A percentile compares a stretch with the other conserved stretches of the same genome.
These are phyloP conservation scores for Nidula microcarpa DNA, from an alignment of 768 basidiomycete species.

Conservation along the genomic window DNA sequence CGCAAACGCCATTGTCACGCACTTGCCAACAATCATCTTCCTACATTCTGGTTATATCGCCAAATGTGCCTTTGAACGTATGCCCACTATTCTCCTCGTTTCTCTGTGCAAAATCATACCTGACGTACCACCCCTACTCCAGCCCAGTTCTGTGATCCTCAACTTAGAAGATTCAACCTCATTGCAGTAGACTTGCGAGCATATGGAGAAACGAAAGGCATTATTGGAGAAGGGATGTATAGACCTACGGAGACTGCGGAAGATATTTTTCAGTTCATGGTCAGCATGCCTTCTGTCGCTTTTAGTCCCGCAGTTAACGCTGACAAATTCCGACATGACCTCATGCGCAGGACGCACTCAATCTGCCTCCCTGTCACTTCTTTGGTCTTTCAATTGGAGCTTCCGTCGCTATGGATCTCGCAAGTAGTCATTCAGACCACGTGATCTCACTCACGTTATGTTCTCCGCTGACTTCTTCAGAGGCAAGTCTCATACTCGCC, in stretches of 20 bases:
- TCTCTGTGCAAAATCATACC: neutral
- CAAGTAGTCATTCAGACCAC: constrained; percentile 22
- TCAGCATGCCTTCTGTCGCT: constrained; percentile 9
- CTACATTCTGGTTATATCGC: constrained; percentile 30
- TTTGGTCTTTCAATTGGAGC: constrained; percentile 31
- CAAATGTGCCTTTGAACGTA: constrained; percentile 31
- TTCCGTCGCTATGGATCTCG: constrained; percentile 26
- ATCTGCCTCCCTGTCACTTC: constrained; percentile 28
- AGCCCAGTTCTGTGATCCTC: constrained; percentile 33
- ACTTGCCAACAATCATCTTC: constrained; percentile 33
- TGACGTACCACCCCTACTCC: neutral
- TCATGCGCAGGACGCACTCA: constrained; percentile 21
- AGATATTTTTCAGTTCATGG: constrained; percentile 28
- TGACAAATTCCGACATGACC: neutral
- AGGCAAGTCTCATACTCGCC: constrained; percentile 15
- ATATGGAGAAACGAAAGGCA: constrained; percentile 25
- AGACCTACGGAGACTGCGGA: constrained; percentile 24
- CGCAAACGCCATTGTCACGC: constrained; percentile 24
- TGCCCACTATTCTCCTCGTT: constrained; percentile 6
- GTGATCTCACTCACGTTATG: constrained; percentile 31
- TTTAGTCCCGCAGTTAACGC: neutral
- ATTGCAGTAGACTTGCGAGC: constrained; percentile 30
- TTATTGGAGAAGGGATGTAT: constrained; percentile 16
- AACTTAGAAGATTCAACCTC: constrained; percentile 33
- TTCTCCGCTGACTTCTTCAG: constrained; percentile 26